phyloP scores from a whole-genome alignment of 2,329 filamentous ascomycete species.

The Davidsoniella virescens region DNA sequence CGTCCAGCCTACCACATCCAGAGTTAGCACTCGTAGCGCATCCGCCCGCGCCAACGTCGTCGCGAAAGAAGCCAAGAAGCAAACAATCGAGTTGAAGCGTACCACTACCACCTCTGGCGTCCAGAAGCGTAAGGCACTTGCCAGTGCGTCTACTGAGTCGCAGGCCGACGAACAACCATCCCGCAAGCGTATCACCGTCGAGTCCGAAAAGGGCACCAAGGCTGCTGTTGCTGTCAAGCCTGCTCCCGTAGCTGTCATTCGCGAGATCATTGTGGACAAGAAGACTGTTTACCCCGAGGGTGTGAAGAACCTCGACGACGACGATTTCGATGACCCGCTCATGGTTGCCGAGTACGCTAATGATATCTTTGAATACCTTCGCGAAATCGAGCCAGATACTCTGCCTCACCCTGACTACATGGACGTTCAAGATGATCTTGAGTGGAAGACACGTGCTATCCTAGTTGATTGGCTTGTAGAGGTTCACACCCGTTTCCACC shows the following conservation, averaged over 20 bases:
- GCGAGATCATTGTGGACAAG: slow-evolving; percentile 17
- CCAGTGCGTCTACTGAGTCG: slow-evolving; percentile 19
- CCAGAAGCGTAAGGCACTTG: slow-evolving; percentile 50
- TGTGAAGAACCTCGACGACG: slow-evolving; percentile 58
- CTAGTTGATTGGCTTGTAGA: slow-evolving; percentile 97
- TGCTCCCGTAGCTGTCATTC: slow-evolving; percentile 15
- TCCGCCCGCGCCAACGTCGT: slow-evolving; percentile 46
- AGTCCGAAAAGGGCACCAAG: slow-evolving; percentile 31
- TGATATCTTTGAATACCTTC: slow-evolving; percentile 94
- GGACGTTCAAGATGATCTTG: slow-evolving; percentile 80
- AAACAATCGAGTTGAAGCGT: slow-evolving; percentile 46
- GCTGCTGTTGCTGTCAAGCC: slow-evolving; percentile 9
- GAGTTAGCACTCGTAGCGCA: slow-evolving; percentile 42
- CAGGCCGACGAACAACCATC: slow-evolving; percentile 31
- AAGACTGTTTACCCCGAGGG: slow-evolving; percentile 16
- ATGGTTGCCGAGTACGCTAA: slow-evolving; percentile 97
- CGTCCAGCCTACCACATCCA: slow-evolving; percentile 63
- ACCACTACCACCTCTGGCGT: slow-evolving; percentile 56
- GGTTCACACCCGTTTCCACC: slow-evolving; percentile 90
- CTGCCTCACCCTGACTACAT: slow-evolving; percentile 90
- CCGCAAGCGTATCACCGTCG: slow-evolving; percentile 34
- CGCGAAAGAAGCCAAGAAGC: slow-evolving; percentile 53
- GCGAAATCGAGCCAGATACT: slow-evolving; percentile 62
- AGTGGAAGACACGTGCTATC: slow-evolving; percentile 98
- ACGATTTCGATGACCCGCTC: slow-evolving; percentile 82